These are phyloP conservation scores for Biscogniauxia sp. DNA, from an alignment of 2,329 filamentous ascomycete species.

Conservation along the genomic window DNA sequence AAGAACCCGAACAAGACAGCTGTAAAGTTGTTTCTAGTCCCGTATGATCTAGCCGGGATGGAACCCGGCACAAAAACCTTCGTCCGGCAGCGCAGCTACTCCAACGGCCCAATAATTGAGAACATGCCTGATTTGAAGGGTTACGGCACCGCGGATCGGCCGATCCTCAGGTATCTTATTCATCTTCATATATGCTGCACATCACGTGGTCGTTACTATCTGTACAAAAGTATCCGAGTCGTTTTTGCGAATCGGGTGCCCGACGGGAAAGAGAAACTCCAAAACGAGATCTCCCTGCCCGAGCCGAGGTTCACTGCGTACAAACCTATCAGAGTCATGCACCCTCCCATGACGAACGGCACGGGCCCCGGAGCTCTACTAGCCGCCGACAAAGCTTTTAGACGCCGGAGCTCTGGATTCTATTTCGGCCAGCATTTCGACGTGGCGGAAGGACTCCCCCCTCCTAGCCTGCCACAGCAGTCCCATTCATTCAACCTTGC, in stretches of 20 bases:
- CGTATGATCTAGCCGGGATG: conserved; percentile 92
- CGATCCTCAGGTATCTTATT: conserved; percentile 82
- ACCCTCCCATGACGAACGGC: conserved; percentile 34
- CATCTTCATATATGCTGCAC: conserved; percentile 93
- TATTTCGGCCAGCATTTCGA: conserved; percentile 39
- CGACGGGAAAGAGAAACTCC: conserved; percentile 88
- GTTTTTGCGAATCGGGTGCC: conserved; percentile 97
- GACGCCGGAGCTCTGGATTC: conserved; percentile 56
- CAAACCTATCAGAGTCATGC: conserved; percentile 62
- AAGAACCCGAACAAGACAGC: conserved; percentile 99
- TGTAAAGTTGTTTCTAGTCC: conserved; percentile 91
- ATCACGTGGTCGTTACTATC: conserved; percentile 76
- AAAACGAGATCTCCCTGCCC: conserved; percentile 85
- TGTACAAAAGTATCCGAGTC: conserved; percentile 89
- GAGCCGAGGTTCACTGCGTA: conserved; percentile 85
- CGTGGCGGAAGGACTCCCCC: conserved; percentile 31
- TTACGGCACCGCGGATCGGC: conserved; percentile 47
- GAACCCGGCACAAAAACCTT: conserved; percentile 93
- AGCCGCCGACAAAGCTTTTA: conserved; percentile 57
- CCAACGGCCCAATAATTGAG: conserved; percentile 79
- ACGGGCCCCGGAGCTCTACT: conserved; percentile 48
- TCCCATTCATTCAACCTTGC: conserved; percentile 27
- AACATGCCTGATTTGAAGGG: conserved; percentile 42
- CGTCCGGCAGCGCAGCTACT: conserved; percentile 90
- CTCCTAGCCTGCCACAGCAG: conserved; percentile 21